A percentile compares a stretch with the other conserved stretches of the same genome.
phyloP scores from a whole-genome alignment of 257 asterid genomes.

The Sherardia arvensis region DNA sequence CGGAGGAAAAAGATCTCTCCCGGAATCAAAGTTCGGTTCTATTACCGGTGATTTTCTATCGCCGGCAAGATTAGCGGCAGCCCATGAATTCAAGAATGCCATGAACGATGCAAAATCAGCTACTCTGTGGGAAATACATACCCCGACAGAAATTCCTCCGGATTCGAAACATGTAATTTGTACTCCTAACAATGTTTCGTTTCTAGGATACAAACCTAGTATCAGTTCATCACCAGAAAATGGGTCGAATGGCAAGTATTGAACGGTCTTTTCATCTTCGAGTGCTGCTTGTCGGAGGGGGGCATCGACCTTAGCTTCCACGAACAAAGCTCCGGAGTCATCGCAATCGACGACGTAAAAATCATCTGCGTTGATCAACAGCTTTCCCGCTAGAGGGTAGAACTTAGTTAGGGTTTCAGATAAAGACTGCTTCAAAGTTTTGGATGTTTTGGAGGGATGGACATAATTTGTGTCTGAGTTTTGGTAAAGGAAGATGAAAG shows the following conservation, averaged over 20 bases:
- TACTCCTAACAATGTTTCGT: slow-evolving; percentile 10
- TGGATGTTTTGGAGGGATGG: not conserved
- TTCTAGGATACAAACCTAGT: not conserved
- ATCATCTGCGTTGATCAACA: not conserved
- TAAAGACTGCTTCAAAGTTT: slow-evolving; percentile 19
- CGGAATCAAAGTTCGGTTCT: too few relatives aligned
- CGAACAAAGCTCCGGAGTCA: slow-evolving; percentile 20
- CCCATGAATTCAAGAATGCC: slow-evolving; percentile 26
- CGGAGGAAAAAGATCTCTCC: too few relatives aligned
- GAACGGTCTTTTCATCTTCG: not conserved
- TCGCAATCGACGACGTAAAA: slow-evolving; percentile 18
- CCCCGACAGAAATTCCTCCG: slow-evolving; percentile 24
- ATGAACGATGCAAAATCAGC: slow-evolving; percentile 21
- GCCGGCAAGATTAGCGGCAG: not conserved
- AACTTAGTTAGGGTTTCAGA: slow-evolving; percentile 13
- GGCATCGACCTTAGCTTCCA: slow-evolving; percentile 21
- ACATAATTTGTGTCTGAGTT: not conserved
- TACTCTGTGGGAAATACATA: slow-evolving; percentile 16
- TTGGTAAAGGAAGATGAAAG: not conserved
- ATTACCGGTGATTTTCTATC: too few relatives aligned
- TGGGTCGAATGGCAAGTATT: not conserved
- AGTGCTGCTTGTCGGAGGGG: slow-evolving; percentile 1
- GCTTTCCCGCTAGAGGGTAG: slow-evolving; percentile 27
- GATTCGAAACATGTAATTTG: slow-evolving; percentile 21
- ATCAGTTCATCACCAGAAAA: not conserved